Evolutionary conservation across 805 yeast species (phyloP), one percentile per base, ranked within the genome.

Genomic region (Cyberlindnera xishuangbannaensis): DNA sequence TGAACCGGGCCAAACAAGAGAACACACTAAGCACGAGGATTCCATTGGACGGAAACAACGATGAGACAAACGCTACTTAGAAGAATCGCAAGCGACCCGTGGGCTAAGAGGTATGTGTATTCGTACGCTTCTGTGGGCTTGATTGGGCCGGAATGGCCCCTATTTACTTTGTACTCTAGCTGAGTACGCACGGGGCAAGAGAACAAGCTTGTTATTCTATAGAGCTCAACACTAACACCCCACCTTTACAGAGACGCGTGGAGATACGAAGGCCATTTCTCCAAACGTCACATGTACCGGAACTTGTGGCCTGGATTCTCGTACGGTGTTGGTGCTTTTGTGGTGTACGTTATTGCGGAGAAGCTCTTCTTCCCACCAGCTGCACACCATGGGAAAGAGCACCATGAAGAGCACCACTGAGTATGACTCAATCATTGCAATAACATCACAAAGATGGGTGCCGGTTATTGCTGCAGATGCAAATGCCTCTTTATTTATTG

Each of bases 181-280:
- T n/a, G n/a, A n/a, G n/a, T n/a, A n/a, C n/a, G n/a, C n/a, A n/a
- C n/a, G n/a, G n/a, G n/a, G n/a, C n/a, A n/a, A n/a, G n/a, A n/a
- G n/a, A n/a, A n/a, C n/a, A n/a, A n/a, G n/a, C n/a, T n/a, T n/a
- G n/a, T n/a, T n/a, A n/a, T n/a, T n/a, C n/a, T n/a, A n/a, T n/a
- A n/a, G n/a, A n/a, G n/a, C n/a, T n/a, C n/a, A n/a, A n/a, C n/a
- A n/a, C n/a, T n/a, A n/a, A n/a, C n/a, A 20, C 12, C 11, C 23
- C 12, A 20, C 9, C 23, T 9, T 9, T 20, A 27, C 44, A 79
- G 94, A 70, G 95, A 84, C 57, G 92, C 94, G 29, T 84, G 95
- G 95, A 78, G 95, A 69, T 81, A 77, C 61, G 79, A 76, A 51
- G 94, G 92, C 39, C 83, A 78, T 33, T 85, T 85, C 64, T 69